A percentile compares a stretch with the other conserved stretches of the same genome.
These are phyloP conservation scores for Amanita muscaria DNA, from an alignment of 768 basidiomycete genomes.

Conservation along the genomic window DNA sequence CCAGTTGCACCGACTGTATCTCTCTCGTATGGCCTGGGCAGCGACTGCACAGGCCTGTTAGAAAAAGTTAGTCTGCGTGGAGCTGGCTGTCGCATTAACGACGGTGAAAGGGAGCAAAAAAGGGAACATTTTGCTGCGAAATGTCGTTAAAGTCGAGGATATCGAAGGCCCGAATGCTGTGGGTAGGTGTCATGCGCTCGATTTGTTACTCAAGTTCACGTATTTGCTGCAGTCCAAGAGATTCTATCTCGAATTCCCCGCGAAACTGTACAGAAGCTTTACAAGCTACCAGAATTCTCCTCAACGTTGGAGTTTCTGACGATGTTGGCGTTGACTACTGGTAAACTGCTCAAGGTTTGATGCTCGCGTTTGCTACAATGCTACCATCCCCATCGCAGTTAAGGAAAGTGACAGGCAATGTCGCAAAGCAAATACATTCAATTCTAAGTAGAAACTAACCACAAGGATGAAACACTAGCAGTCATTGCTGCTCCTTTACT, in stretches of 20 bases:
- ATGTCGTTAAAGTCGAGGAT: conserved; percentile 86
- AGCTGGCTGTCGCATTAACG: conserved; percentile 57
- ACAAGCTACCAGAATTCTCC: conserved; percentile 69
- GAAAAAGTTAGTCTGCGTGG: conserved; percentile 82
- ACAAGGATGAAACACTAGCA: no score
- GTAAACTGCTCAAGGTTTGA: conserved; percentile 72
- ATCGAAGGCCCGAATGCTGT: conserved; percentile 85
- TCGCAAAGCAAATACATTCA: no score
- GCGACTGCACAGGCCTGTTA: conserved; percentile 94
- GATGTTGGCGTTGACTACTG: conserved; percentile 77
- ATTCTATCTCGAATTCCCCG: conserved; percentile 78
- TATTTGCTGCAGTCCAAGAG: conserved; percentile 60
- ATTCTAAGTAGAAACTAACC: no score
- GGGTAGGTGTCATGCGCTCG: conserved; percentile 38
- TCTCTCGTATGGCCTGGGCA: conserved; percentile 64
- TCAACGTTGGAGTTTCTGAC: conserved; percentile 80
- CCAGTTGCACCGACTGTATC: neutral
- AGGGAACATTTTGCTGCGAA: no score
- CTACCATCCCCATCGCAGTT: neutral
- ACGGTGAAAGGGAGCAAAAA: conserved; percentile 34
- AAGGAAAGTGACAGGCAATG: no score
- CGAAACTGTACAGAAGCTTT: conserved; percentile 74
- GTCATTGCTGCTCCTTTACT: no score
- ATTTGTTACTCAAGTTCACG: neutral
- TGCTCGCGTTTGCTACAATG: conserved; percentile 41